Conservation (phyloP, 2,329 filamentous ascomycete genomes). For the Berkeleyomyces rouxiae region DNA sequence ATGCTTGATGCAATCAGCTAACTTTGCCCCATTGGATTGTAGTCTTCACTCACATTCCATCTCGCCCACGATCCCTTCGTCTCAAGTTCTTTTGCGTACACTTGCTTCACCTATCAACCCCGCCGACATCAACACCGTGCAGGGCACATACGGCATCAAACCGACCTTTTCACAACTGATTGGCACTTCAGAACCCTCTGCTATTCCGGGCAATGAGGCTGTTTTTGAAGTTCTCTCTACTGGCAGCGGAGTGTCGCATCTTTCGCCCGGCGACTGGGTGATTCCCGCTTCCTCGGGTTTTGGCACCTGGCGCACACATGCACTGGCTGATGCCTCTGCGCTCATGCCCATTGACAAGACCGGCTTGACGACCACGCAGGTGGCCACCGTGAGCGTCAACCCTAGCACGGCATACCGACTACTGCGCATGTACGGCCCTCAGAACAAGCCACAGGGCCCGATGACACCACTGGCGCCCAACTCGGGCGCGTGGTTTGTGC, state of each 20-base stretch:
- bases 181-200: slow-evolving; percentile 59
- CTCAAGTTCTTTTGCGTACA: slow-evolving; percentile 60
- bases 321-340: slow-evolving; percentile 39
- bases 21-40: not conserved
- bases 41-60: slow-evolving; percentile 62
- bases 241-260: slow-evolving; percentile 35
- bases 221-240: slow-evolving; percentile 73
- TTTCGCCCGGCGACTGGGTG: slow-evolving; percentile 78
- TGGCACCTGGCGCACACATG: slow-evolving; percentile 91
- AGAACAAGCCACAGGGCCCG: slow-evolving; percentile 26
- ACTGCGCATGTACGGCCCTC: slow-evolving; percentile 54
- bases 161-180: slow-evolving; percentile 61
- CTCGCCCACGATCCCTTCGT: slow-evolving; percentile 50
- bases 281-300: slow-evolving; percentile 70
- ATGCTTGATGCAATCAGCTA: not conserved
- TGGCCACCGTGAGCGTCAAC: slow-evolving; percentile 79
- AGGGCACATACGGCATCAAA: slow-evolving; percentile 85
- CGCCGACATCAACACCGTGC: slow-evolving; percentile 93
- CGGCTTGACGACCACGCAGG: slow-evolving; percentile 58
- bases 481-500: slow-evolving; percentile 75
- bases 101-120: slow-evolving; percentile 91
- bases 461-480: slow-evolving; percentile 29
- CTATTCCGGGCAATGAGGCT: slow-evolving; percentile 78
- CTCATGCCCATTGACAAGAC: slow-evolving; percentile 56
- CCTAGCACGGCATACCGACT: slow-evolving; percentile 90